phyloP scores from a whole-genome alignment of 179 eudicot species.

The Beta corolliflora region DNA sequence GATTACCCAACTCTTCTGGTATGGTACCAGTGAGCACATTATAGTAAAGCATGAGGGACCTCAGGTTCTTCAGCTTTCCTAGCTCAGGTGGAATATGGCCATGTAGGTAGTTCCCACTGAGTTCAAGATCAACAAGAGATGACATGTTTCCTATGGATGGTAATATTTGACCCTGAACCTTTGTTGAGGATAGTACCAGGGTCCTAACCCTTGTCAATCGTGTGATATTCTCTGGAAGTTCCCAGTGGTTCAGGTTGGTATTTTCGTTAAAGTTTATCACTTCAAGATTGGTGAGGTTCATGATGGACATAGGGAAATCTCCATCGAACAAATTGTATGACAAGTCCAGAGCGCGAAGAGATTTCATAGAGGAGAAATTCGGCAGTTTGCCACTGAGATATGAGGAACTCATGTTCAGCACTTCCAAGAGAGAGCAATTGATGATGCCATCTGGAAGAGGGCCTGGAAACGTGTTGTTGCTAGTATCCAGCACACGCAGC shows the following conservation, averaged over 20 bases:
- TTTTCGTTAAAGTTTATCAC: conserved; percentile 71
- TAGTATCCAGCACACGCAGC: conserved; percentile 54
- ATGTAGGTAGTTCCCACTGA: conserved; percentile 57
- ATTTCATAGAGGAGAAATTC: conserved; percentile 54
- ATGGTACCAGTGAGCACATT: conserved; percentile 63
- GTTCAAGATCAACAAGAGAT: conserved; percentile 75
- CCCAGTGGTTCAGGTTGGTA: conserved; percentile 51
- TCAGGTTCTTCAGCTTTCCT: conserved; percentile 64
- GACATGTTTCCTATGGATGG: conserved; percentile 71
- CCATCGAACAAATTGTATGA: conserved; percentile 63
- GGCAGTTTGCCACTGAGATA: conserved; percentile 65
- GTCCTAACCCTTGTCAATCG: conserved; percentile 47
- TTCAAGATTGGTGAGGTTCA: conserved; percentile 68
- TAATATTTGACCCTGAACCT: conserved; percentile 54
- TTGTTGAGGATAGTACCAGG: conserved; percentile 57
- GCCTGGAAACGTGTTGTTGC: conserved; percentile 56
- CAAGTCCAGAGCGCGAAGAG: conserved; percentile 59
- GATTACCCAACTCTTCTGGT: conserved; percentile 81
- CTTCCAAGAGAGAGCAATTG: conserved; percentile 69
- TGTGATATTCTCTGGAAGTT: conserved; percentile 59
- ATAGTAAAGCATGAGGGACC: conserved; percentile 73
- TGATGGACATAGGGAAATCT: conserved; percentile 72
- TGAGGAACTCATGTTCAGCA: conserved; percentile 56
- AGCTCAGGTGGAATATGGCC: conserved; percentile 71
- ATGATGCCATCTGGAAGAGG: conserved; percentile 56